Conservation (phyloP, 768 basidiomycete genomes). For the Tylopilus sp. region DNA sequence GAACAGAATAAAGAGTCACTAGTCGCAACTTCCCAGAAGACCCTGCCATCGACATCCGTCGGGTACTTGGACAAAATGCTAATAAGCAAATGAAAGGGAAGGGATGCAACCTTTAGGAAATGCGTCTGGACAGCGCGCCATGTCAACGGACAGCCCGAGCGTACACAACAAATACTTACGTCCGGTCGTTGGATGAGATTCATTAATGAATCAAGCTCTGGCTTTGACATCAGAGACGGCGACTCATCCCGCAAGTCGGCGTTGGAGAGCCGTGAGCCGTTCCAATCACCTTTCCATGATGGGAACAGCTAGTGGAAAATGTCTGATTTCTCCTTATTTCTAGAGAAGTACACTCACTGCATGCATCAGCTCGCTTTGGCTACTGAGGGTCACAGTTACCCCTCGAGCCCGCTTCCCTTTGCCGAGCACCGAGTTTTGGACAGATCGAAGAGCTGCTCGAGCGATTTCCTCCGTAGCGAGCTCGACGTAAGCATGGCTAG, state of each 20-base stretch:
- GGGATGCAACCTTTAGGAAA: slow-evolving; percentile 79
- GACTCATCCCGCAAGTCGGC: slow-evolving; percentile 57
- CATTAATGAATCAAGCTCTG: slow-evolving; percentile 61
- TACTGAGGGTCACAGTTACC: slow-evolving; percentile 78
- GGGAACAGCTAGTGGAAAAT: slow-evolving; percentile 62
- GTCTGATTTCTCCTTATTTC: neutral
- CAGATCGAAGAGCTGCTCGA: slow-evolving; percentile 61
- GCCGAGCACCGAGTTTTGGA: slow-evolving; percentile 57
- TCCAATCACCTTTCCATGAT: slow-evolving; percentile 73
- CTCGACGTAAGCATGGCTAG: slow-evolving; percentile 82
- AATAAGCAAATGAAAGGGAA: slow-evolving; percentile 78
- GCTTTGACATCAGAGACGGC: slow-evolving; percentile 61
- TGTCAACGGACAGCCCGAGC: slow-evolving; percentile 14
- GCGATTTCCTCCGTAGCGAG: slow-evolving; percentile 59
- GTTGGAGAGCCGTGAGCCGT: slow-evolving; percentile 64
- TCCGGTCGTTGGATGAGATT: slow-evolving; percentile 76
- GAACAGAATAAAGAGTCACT: slow-evolving; percentile 67
- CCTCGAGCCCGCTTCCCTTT: slow-evolving; percentile 75
- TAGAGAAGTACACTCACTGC: slow-evolving; percentile 43
- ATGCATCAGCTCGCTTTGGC: slow-evolving; percentile 78
- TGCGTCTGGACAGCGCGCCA: slow-evolving; percentile 52
- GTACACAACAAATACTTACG: too few species aligned
- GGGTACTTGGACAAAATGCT: slow-evolving; percentile 80
- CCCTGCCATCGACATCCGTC: slow-evolving; percentile 66
- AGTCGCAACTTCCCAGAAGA: slow-evolving; percentile 64